Base-by-base conservation (phyloP, 2,329 filamentous ascomycete genomes). In the Colletotrichum trifolii region DNA sequence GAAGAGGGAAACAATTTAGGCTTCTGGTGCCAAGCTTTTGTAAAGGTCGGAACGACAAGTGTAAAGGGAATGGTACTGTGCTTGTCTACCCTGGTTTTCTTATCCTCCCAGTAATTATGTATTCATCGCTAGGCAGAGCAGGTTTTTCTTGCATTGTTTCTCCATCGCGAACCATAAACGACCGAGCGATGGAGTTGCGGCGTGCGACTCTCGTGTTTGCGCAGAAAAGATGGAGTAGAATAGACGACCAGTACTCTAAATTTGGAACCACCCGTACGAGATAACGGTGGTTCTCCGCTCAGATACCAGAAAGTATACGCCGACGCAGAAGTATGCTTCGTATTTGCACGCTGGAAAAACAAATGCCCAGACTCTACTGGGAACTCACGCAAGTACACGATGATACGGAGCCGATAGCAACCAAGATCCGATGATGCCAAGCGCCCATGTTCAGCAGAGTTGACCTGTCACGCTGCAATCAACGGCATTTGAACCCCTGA, bases 21-120 rank as follows among this genome's bases (percentile, higher is more conserved):
- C 54, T 66, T 35, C 48, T 50, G 25, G 12, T 46, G 60, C 64
- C 64, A 46, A 66, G 60, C 17, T 43, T 40, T 50, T 66, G 43
- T 17, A 42, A 54, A 43, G 54, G 64, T 50, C 50, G 43, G 49
- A 25, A 49, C 47, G 25, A 25, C 25, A 25, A 25, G 1, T 25
- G 25, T 25, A 46, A 52, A 17, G n/a, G 39, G 39, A 42, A 42
- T 42, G 39, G 10, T 42, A n/a, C 10, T 42, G 1, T 42, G 10
- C 13, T n/a, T 25, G 25, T 25, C 25, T 49, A 25, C 25, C 25
- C 25, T 25, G 25, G 25, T 5, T 35, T 56, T 57, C 40, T 39
- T 35, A 7, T 33, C 33, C 34, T 17, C 33, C 38, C 9, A 8
- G 13, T 5, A n/a, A n/a, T n/a, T n/a, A 49, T 42, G 25, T 25